These are phyloP conservation scores for Paraglomus occultum DNA, from an alignment of 192 early-diverging fungal genomes.

Conservation along the genomic window DNA sequence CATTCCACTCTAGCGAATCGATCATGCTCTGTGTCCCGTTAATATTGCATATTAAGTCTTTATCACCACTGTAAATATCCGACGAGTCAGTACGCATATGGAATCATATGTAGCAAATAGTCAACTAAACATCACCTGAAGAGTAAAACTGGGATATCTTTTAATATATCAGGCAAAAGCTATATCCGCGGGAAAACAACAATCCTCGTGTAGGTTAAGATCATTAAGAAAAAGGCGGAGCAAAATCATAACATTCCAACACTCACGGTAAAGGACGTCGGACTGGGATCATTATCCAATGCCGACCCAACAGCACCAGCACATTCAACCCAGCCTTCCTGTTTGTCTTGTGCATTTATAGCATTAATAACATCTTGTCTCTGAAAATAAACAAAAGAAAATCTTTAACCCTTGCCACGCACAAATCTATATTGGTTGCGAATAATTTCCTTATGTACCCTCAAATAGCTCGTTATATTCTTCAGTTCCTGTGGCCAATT, in stretches of 20 bases:
- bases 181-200: conserved; percentile 26
- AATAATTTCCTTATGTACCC: conserved; percentile 37
- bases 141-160: conserved; percentile 53
- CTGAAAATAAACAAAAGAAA: conserved; percentile 34
- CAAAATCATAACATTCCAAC: not conserved
- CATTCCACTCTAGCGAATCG: conserved; percentile 65
- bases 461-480: conserved; percentile 45
- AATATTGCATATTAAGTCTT: conserved; percentile 81
- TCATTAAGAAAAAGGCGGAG: not conserved
- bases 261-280: conserved; percentile 58
- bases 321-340: conserved; percentile 65
- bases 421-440: not conserved
- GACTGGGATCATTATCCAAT: conserved; percentile 50
- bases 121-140: conserved; percentile 51
- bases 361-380: conserved; percentile 48
- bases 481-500: conserved; percentile 55
- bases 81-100: not conserved
- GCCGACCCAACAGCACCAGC: conserved; percentile 40
- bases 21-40: conserved; percentile 69
- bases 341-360: conserved; percentile 50
- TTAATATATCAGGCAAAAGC: conserved; percentile 63
- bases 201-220: not conserved
- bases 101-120: not conserved
- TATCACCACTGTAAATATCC: conserved; percentile 59
- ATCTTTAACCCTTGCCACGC: not conserved